Evolutionary conservation across 768 basidiomycete species (phyloP).

Genomic region (Boletus huronensis): DNA sequence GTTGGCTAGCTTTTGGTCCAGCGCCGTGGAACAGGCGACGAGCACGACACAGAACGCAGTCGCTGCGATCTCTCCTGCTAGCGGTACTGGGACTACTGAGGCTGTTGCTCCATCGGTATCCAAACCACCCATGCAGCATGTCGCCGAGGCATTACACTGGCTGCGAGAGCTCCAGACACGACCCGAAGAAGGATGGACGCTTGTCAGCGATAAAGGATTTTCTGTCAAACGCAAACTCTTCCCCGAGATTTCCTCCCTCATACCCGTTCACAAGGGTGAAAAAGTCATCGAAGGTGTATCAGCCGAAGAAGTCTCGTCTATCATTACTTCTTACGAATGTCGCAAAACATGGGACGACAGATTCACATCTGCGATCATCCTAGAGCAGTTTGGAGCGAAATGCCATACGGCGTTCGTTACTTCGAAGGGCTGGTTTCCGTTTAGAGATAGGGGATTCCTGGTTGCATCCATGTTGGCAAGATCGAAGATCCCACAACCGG

Average conservation of each 20-base stretch:
- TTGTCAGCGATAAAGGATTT: constrained; percentile 73
- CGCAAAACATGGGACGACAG: constrained; percentile 86
- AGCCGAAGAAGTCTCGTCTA: constrained; percentile 82
- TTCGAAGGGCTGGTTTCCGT: constrained; percentile 81
- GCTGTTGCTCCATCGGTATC: constrained; percentile 47
- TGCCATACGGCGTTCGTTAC: constrained; percentile 69
- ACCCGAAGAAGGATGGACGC: constrained; percentile 66
- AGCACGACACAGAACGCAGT: constrained; percentile 74
- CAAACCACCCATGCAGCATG: constrained; percentile 74
- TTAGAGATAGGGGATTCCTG: constrained; percentile 85
- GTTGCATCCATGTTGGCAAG: constrained; percentile 75
- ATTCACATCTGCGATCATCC: constrained; percentile 61
- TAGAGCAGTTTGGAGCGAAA: constrained; percentile 78
- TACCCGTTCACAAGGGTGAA: constrained; percentile 84
- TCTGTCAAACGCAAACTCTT: constrained; percentile 73
- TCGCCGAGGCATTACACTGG: constrained; percentile 78
- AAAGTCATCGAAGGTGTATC: constrained; percentile 92
- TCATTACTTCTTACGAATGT: constrained; percentile 66
- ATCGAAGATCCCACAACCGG: constrained; percentile 36
- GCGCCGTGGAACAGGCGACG: constrained; percentile 70
- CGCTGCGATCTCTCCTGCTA: constrained; percentile 65
- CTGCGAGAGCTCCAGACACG: constrained; percentile 66
- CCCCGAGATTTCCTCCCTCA: constrained; percentile 70
- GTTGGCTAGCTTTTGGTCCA: constrained; percentile 67
- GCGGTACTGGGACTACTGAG: constrained; percentile 34